These are phyloP conservation scores for Rhizomucor miehei DNA, from an alignment of 371 early-diverging fungal species.

Conservation along the genomic window DNA sequence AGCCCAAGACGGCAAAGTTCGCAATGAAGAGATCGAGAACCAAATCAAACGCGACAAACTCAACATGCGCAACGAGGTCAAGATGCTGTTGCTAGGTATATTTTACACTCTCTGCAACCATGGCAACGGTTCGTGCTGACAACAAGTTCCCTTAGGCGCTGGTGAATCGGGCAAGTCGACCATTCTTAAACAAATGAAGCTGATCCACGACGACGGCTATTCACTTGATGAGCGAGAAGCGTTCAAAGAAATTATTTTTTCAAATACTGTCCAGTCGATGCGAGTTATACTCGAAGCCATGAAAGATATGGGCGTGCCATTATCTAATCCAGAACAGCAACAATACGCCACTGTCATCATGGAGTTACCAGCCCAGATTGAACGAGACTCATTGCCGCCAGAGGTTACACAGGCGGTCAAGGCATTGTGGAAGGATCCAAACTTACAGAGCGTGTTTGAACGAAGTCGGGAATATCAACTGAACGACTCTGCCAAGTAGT, in stretches of 20 bases:
- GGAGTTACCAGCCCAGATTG: constrained; percentile 80
- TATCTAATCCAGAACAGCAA: constrained; percentile 61
- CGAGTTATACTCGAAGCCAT: constrained; percentile 93
- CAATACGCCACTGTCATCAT: constrained; percentile 65
- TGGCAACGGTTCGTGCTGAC: background rate
- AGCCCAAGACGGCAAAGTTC: constrained; percentile 71
- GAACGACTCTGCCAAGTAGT: constrained; percentile 91
- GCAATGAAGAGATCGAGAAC: constrained; percentile 89
- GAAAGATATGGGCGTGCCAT: constrained; percentile 73
- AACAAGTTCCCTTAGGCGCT: constrained; percentile 62
- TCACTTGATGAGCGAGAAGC: constrained; percentile 81
- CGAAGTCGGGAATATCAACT: constrained; percentile 93
- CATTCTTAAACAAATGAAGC: constrained; percentile 96
- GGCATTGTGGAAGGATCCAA: constrained; percentile 80
- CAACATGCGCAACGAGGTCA: constrained; percentile 85
- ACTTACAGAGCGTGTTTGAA: constrained; percentile 78
- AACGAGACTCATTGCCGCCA: constrained; percentile 73
- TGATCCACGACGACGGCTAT: constrained; percentile 95
- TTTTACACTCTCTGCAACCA: background rate
- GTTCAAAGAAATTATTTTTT: constrained; percentile 92
- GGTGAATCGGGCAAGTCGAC: constrained; percentile 98
- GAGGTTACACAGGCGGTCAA: constrained; percentile 79
- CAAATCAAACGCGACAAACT: constrained; percentile 81
- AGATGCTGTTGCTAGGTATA: constrained; percentile 92
- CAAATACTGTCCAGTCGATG: constrained; percentile 93